Percentiles rank a stretch among this genome's conserved stretches.
Conservation (phyloP, 495 filamentous ascomycete species). For the Mycothermus thermophilus region DNA sequence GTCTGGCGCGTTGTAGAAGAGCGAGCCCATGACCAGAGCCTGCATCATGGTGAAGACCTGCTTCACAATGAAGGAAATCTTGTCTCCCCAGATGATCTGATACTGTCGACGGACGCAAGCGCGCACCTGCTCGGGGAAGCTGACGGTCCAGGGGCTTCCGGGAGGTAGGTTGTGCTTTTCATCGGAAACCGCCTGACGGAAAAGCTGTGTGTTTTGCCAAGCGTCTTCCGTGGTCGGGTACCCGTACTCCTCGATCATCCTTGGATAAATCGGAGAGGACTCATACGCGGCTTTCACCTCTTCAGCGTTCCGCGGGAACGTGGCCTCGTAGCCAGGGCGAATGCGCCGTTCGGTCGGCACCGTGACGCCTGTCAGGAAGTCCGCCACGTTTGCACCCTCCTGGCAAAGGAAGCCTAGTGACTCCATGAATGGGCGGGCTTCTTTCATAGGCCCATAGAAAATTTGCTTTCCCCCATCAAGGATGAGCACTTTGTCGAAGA, state of each 20-base stretch:
- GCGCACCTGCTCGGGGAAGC: constrained; percentile 41
- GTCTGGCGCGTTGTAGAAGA: constrained; percentile 57
- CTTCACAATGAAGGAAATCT: constrained; percentile 44
- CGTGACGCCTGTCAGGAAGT: constrained; percentile 41
- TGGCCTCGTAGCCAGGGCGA: constrained; percentile 19
- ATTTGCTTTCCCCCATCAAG: constrained; percentile 51
- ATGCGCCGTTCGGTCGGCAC: constrained; percentile 16
- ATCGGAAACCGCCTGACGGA: constrained; percentile 31
- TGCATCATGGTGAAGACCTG: constrained; percentile 43
- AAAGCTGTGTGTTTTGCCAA: constrained; percentile 32
- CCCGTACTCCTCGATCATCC: constrained; percentile 34
- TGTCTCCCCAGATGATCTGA: constrained; percentile 47
- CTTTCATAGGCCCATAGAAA: constrained; percentile 42
- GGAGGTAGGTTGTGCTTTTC: constrained; percentile 32
- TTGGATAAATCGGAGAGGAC: constrained; percentile 20
- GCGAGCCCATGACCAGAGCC: constrained; percentile 57
- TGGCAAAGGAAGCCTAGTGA: constrained; percentile 37
- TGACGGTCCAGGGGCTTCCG: constrained; percentile 39
- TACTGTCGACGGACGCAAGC: constrained; percentile 40
- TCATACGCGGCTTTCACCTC: constrained; percentile 28
- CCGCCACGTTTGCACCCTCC: constrained; percentile 40
- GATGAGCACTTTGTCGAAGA: constrained; percentile 49
- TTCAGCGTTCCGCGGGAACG: constrained; percentile 35
- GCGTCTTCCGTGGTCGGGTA: constrained; percentile 35
- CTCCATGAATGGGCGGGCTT: constrained; percentile 43